Percentiles rank a stretch among this genome's conserved stretches.
phyloP scores from a whole-genome alignment of 1,139 yeast species.

The Magnusiomyces paraingens region DNA sequence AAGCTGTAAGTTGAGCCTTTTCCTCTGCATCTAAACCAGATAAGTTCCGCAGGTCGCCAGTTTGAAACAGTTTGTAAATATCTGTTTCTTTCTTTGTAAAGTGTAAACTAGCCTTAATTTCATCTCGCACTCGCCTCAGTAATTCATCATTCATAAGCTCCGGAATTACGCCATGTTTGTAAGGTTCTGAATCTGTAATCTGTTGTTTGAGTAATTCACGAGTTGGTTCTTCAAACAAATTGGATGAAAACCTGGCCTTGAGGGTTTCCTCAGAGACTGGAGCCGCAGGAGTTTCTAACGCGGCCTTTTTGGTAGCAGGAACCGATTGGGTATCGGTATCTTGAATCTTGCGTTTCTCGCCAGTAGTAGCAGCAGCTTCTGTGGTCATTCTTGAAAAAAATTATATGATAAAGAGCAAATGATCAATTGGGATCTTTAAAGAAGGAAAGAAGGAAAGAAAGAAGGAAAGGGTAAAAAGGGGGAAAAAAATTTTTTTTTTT shows the following conservation, averaged over 20 bases:
- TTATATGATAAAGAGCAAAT: no score
- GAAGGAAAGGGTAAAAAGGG: no score
- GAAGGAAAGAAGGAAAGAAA: no score
- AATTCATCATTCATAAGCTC: slow-evolving; percentile 70
- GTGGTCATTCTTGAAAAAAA: slow-evolving; percentile 2
- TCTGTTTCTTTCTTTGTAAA: slow-evolving; percentile 96
- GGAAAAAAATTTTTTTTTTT: no score
- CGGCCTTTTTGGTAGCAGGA: not conserved
- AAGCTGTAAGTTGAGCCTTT: slow-evolving; percentile 60
- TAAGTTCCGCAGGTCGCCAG: slow-evolving; percentile 91
- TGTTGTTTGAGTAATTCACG: slow-evolving; percentile 16
- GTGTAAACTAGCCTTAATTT: slow-evolving; percentile 74
- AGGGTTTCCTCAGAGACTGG: not conserved
- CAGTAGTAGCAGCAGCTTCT: not conserved
- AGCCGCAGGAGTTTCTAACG: not conserved
- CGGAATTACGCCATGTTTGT: slow-evolving; percentile 80
- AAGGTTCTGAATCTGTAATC: slow-evolving; percentile 56
- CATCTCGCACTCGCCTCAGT: slow-evolving; percentile 71
- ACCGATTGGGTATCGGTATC: not conserved
- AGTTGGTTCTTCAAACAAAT: slow-evolving; percentile 7
- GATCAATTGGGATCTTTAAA: no score
- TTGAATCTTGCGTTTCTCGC: not conserved
- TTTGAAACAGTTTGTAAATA: slow-evolving; percentile 88
- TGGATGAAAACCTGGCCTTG: slow-evolving; percentile 8
- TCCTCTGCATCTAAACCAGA: slow-evolving; percentile 80